Evolutionary conservation across 2,329 filamentous ascomycete species (phyloP), one percentile per base, ranked within the genome.

Genomic region (Claviceps sp.): DNA sequence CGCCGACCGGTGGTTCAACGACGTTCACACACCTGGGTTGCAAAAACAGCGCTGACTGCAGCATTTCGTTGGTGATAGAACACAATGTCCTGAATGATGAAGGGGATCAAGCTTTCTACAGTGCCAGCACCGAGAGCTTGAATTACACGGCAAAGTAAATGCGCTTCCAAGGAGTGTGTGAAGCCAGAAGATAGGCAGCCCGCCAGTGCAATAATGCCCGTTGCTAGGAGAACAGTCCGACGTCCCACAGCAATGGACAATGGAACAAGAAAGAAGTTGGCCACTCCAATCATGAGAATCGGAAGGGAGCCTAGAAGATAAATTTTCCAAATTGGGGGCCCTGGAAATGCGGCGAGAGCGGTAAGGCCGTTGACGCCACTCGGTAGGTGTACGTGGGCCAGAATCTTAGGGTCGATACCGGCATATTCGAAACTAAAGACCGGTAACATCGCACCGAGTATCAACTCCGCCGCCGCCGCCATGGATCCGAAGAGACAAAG

Each of bases 371-470:
- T 50, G 22, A 37, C 6, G 3, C 49, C 49, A 4, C 14, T 37
- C 11, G 49, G 49, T 6, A 50, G 16, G 14, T 46, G 49, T 3
- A 50, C 7, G 2, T 46, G 20, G n/a, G 40, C 20, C 7, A 50
- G 16, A 2, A 50, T 16, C 43, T 50, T 50, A 2, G 49, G 49
- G 17, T 50, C n/a, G 20, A 50, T 43, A 13, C 34, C 49, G 11
- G 49, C 49, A 22, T 50, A 50, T 26, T 50, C 49, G 20, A 50
- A 50, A 26, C 43, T 46, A 37, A 50, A 50, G 8, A 50, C 44
- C 2, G 49, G 49, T 8, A 50, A 14, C 42, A 50, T 46, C 23
- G 49, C 43, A 14, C 49, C 49, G n/a, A 50, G 44, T 20, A 50
- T 50, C 22, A 50, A 16, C 37, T 50, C 49, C 34, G 49, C 49